These are phyloP conservation scores for Geotrichum europaeum DNA, from an alignment of 1,139 yeast species.

Conservation along the genomic window DNA sequence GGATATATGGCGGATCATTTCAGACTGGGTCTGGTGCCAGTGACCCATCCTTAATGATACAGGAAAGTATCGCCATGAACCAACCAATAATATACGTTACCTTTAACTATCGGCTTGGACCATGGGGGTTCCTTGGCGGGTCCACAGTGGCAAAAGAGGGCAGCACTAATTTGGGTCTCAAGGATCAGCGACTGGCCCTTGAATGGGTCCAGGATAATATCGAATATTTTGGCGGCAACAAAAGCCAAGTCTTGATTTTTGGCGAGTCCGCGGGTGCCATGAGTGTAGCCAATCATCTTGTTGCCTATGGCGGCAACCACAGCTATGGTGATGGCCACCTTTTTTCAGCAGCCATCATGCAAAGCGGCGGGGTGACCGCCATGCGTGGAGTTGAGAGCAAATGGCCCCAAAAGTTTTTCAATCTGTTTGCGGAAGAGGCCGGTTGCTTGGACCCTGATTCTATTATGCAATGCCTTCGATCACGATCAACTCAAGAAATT, in stretches of 20 bases:
- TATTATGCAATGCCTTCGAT: constrained; percentile 21
- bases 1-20: constrained; percentile 34
- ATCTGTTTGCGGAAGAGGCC: constrained; percentile 11
- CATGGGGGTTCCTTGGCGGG: constrained; percentile 31
- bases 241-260: constrained; percentile 28
- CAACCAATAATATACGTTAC: constrained; percentile 20
- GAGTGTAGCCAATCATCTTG: constrained; percentile 28
- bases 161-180: constrained; percentile 28
- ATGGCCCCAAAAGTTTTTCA: constrained; percentile 12
- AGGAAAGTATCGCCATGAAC: constrained; percentile 21
- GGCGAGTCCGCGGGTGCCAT: constrained; percentile 36
- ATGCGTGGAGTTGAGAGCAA: constrained; percentile 4
- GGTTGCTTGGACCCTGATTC: constrained; percentile 18
- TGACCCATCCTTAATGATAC: constrained; percentile 18
- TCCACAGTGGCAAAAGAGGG: constrained; percentile 22
- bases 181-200: constrained; percentile 32
- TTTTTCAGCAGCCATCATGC: constrained; percentile 29
- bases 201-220: constrained; percentile 34
- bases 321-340: constrained; percentile 18
- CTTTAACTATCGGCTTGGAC: constrained; percentile 29
- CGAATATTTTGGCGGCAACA: constrained; percentile 33
- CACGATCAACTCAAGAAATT: constrained; percentile 9
- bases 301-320: constrained; percentile 19
- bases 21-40: constrained; percentile 22
- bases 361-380: constrained; percentile 21